Base-by-base conservation (phyloP, 108 stramenopile species). In the Epithemia pelagica region DNA sequence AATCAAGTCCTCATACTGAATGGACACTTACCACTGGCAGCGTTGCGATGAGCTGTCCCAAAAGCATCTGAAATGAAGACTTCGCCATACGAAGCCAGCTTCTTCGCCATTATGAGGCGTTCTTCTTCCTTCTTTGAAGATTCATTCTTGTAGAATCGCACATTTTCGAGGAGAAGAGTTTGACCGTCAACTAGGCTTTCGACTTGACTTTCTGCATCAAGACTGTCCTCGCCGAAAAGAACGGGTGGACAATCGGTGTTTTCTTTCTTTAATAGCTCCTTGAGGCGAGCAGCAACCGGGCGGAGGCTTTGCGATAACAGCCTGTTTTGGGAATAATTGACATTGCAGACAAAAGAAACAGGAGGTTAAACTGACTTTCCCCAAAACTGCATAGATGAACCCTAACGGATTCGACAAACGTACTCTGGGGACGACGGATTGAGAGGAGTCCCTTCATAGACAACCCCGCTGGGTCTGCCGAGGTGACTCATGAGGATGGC, bases 31-130 rank as follows among this genome's bases (percentile, higher is more conserved):
- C 37, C 73, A 32, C 78, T 79, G 3, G 91, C 91, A 53, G 82
- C 81, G 23, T 93, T 95, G 19, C 99, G 89, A 78, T 99, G 99
- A 25, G 91, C 88, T n/a, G 98, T 99, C n/a, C 98, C 99, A 71
- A 99, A 99, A 27, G 99, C 99, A 77, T 99, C 99, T 74, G 95
- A 96, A 58, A 99, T 86, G 76, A 86, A 93, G 56, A 69, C 75
- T 70, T 98, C 88, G 59, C 77, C 80, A 71, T 76, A 72, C 20
- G 80, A 60, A 51, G 93, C 85, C 29, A 95, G 72, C 19, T 33
- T 69, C 25, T 59, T 30, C 22, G 61, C 65, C 65, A 70, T 20
- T 5, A 46, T 15, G 37, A 46, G 37, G 30, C 67, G 79, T 66
- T 83, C 85, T 1, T 69, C 77, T 7, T 70, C 74, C 33, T 88